These are phyloP conservation scores for Mycena indigotica DNA, from an alignment of 768 basidiomycete species.

Conservation along the genomic window DNA sequence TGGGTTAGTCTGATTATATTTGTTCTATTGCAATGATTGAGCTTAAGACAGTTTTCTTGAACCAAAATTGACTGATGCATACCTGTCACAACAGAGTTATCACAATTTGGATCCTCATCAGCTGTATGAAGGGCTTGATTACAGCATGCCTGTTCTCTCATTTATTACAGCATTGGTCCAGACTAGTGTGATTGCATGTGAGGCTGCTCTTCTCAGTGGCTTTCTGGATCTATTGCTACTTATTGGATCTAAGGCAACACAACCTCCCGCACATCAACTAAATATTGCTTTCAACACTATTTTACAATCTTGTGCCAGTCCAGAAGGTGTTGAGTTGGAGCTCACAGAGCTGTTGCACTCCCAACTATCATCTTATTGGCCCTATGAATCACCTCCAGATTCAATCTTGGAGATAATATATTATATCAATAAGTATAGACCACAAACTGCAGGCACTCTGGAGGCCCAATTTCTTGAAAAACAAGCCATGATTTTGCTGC, in stretches of 20 bases:
- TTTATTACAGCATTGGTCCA: constrained; percentile 10
- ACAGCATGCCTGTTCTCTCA: too few relatives aligned
- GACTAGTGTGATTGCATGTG: constrained; percentile 5
- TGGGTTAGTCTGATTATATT: constrained; percentile 8
- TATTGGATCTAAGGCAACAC: not conserved
- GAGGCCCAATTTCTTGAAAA: constrained; percentile 15
- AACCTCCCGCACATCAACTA: not conserved
- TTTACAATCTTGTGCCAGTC: not conserved
- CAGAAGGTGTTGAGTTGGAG: not conserved
- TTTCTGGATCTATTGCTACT: constrained; percentile 15
- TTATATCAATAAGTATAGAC: constrained; percentile 5
- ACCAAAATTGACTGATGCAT: constrained; percentile 3
- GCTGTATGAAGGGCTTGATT: too few relatives aligned
- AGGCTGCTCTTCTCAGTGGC: constrained; percentile 8
- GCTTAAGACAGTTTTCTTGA: constrained; percentile 7
- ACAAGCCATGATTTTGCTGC: not conserved
- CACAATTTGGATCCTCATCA: too few relatives aligned
- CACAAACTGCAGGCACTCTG: not conserved
- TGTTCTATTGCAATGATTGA: not conserved
- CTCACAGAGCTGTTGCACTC: constrained; percentile 4
- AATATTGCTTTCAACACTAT: not conserved
- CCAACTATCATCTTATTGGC: constrained; percentile 10
- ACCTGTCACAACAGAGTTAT: not conserved
- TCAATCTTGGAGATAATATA: constrained; percentile 1
- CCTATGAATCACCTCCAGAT: not conserved